Base-by-base conservation (phyloP, 805 yeast species). In the Hanseniaspora vineae region DNA sequence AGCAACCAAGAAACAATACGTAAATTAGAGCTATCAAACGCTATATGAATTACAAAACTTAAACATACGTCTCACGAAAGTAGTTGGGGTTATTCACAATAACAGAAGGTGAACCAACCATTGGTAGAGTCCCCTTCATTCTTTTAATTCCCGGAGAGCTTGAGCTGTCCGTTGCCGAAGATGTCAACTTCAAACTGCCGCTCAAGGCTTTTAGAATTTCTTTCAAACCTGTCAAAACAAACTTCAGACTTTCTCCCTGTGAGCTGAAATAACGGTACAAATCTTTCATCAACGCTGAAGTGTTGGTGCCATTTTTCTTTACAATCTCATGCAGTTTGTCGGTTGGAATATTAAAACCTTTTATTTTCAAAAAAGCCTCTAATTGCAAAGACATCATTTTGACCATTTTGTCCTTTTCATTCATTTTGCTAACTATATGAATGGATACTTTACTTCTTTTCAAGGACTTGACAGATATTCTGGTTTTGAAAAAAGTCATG, bases 261-360 rank as follows among this genome's bases (percentile, higher is more conserved):
- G 56, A 51, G 20, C 62, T 61, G 50, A 73, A 77, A 46, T 68
- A 66, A 31, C 61, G 66, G 51, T 73, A 64, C 37, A 77, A 54
- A 23, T 66, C 66, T 50, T 70, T 73, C 39, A 68, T 46, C 14
- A 77, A 49, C 1, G 45, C 47, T 0, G 65, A 51, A 4, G 71
- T 66, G 3, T 66, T 69, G 0, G 72, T 70, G 0, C 68, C 58
- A 6, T 75, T 54, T 6, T 53, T 54, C 1, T 65, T 61, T 1
- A 75, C 59, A 3, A 76, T 68, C 12, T 60, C 63, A 6, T 56
- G 54, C 20, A 77, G 51, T 29, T 63, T 66, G 0, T 67, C 68
- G 9, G 62, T 58, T 6, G 71, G 62, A 8, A 77, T 73, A 2
- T 72, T 66, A 19, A 77, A 55, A 0, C 78, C 78, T 46, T 73